Conservation (phyloP, 768 basidiomycete species). For the Leccinum arenicola region DNA sequence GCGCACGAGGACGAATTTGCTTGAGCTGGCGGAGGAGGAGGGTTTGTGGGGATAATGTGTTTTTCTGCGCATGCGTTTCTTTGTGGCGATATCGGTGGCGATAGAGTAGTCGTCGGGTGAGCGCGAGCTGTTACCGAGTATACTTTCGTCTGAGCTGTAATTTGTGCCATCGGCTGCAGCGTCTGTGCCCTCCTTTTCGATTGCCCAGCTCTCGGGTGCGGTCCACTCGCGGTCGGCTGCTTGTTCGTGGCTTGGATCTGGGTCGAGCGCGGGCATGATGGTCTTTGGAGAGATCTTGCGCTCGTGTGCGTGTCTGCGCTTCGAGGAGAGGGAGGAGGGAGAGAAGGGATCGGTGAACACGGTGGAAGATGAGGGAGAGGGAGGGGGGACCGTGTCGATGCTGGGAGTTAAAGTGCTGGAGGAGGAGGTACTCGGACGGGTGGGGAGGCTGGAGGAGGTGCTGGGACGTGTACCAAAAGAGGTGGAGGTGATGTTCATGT, state of each 20-base stretch:
- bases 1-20: slow-evolving; percentile 55
- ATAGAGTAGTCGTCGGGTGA: slow-evolving; percentile 13
- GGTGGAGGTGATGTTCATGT: slow-evolving; percentile 28
- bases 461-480: slow-evolving; percentile 17
- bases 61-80: slow-evolving; percentile 27
- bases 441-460: slow-evolving; percentile 17
- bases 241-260: slow-evolving; percentile 6
- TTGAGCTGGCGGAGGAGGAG: slow-evolving; percentile 11
- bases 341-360: slow-evolving; percentile 40
- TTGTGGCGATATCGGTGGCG: slow-evolving; percentile 10
- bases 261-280: slow-evolving; percentile 9
- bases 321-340: slow-evolving; percentile 13
- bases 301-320: slow-evolving; percentile 26
- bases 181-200: slow-evolving; percentile 48
- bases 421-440: slow-evolving; percentile 21
- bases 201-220: slow-evolving; percentile 77
- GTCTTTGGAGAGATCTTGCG: slow-evolving; percentile 57
- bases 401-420: slow-evolving; percentile 22
- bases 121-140: slow-evolving; percentile 17
- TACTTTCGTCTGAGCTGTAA: slow-evolving; percentile 39
- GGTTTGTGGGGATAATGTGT: slow-evolving; percentile 19
- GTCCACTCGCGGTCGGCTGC: slow-evolving; percentile 48
- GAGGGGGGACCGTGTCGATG: slow-evolving; percentile 41
- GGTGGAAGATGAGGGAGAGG: slow-evolving; percentile 28
- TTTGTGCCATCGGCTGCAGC: slow-evolving; percentile 35